Base-by-base conservation (phyloP, 164 flowering plant genomes). In the Warburgia ugandensis region DNA sequence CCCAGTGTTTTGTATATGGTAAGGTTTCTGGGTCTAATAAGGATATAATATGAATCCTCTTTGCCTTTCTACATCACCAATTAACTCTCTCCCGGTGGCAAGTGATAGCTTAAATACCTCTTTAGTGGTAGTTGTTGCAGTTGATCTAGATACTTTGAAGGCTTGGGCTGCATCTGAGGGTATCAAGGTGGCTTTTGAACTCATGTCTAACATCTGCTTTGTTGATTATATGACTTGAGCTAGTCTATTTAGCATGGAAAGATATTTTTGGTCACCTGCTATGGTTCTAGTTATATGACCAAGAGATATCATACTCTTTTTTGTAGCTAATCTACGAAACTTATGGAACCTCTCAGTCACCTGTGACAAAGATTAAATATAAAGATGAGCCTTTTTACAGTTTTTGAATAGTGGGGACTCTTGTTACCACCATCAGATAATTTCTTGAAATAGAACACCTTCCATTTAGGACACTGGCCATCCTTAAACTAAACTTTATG, bases 1-100 rank as follows among this genome's bases (percentile, higher is more conserved):
- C 77, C 17, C 98, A 92, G 58, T 78, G 85, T 68, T 92, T 92
- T 70, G 72, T 88, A n/a, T 78, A 92, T 71, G 98, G 98, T 87
- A 69, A 64, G 86, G 23, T 33, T 17, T 4, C 17, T 13, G 27
- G 20, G 5, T 45, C 8, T 32, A 22, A 6, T 11, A 0, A 22
- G 4, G 6, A 2, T 28, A 17, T 41, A 29, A 2, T 21, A 21
- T 6, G 7, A 4, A 7, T 23, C 7, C 28, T 35, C 1, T 31
- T 9, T 7, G 5, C 6, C 28, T 23, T 25, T 41, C 16, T 7
- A 25, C 26, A 17, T 39, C n/a, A n/a, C 6, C 22, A n/a, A n/a
- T n/a, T n/a, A n/a, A 28, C 6, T 53, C 7, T n/a, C 60, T 19
- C 22, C 55, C n/a, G n/a, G n/a, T n/a, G 49, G 27, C 52, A 92